A percentile compares a stretch with the other conserved stretches of the same genome.
Evolutionary conservation across 2,329 filamentous ascomycete genomes (phyloP).

Genomic region (Penicillium digitatum): DNA sequence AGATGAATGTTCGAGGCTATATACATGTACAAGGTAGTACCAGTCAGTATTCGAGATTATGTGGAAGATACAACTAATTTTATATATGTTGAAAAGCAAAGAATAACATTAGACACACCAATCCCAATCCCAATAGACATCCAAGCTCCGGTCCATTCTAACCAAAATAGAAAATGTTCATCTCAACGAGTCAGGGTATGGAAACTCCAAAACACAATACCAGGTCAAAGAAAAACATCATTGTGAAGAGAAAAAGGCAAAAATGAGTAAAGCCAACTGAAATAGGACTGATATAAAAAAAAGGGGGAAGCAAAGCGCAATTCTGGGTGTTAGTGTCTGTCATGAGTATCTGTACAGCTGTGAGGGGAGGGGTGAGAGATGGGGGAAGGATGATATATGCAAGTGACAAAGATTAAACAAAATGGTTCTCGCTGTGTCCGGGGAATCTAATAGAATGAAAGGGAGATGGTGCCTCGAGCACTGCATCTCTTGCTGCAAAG

Average conservation of each 20-base stretch:
- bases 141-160: constrained; percentile 17
- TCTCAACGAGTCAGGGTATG: constrained; percentile 22
- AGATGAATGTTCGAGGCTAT: not conserved
- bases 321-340: not conserved
- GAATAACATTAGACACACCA: constrained; percentile 8
- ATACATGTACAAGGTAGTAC: not conserved
- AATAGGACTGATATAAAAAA: not conserved
- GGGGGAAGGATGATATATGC: not conserved
- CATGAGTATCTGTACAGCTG: constrained; percentile 20
- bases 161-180: constrained; percentile 12
- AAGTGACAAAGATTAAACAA: constrained; percentile 1
- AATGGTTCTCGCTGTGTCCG: constrained; percentile 17
- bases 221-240: constrained; percentile 7
- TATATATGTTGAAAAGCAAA: constrained; percentile 2
- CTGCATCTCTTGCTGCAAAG: constrained; percentile 7
- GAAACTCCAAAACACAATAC: constrained; percentile 16
- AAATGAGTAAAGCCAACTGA: constrained; percentile 6
- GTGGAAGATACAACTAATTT: not conserved
- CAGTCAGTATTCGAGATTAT: no score
- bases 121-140: constrained; percentile 1
- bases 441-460: constrained; percentile 25
- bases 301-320: not conserved
- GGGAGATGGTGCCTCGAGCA: constrained; percentile 11
- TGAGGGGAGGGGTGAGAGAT: not conserved
- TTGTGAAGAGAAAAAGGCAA: constrained; percentile 1